Conservation (phyloP, 148 eudicot genomes). For the Silene latifolia region DNA sequence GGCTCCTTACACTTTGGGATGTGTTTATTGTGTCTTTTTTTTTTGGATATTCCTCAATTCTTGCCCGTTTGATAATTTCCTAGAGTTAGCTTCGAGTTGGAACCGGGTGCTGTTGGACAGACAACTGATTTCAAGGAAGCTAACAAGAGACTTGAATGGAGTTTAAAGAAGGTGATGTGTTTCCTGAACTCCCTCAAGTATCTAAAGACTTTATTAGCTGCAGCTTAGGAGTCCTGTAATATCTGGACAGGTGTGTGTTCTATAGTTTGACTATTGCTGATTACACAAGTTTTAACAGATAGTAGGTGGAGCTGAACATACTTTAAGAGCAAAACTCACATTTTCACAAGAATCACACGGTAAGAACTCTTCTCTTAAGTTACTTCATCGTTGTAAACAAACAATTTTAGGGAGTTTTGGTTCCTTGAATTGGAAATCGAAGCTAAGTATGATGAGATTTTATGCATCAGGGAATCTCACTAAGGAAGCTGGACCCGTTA, state of each 20-base stretch:
- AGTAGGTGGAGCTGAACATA: constrained; percentile 93
- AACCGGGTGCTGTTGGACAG: constrained; percentile 88
- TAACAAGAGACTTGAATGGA: constrained; percentile 86
- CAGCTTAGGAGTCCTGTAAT: constrained; percentile 6
- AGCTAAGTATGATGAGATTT: constrained; percentile 11
- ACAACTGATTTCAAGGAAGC: constrained; percentile 90
- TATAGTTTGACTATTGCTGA: constrained; percentile 18
- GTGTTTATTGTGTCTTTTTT: not conserved
- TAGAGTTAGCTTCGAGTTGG: constrained; percentile 90
- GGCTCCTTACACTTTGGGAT: not conserved
- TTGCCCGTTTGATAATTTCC: constrained; percentile 12
- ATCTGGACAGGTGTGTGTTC: not conserved
- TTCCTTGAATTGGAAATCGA: not conserved
- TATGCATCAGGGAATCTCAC: constrained; percentile 67
- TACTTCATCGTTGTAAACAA: not conserved
- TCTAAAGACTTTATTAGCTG: not conserved
- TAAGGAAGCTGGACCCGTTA: constrained; percentile 97
- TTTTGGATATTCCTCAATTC: not conserved
- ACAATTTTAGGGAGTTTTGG: not conserved
- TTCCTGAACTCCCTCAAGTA: constrained; percentile 8
- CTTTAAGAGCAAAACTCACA: constrained; percentile 79
- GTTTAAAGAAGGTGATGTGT: constrained; percentile 60
- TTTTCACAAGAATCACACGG: constrained; percentile 92
- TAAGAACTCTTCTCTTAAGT: constrained; percentile 23
- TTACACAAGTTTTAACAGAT: constrained; percentile 42